phyloP scores from a whole-genome alignment of 2,329 filamentous ascomycete genomes.

The Elsinoe batatas region DNA sequence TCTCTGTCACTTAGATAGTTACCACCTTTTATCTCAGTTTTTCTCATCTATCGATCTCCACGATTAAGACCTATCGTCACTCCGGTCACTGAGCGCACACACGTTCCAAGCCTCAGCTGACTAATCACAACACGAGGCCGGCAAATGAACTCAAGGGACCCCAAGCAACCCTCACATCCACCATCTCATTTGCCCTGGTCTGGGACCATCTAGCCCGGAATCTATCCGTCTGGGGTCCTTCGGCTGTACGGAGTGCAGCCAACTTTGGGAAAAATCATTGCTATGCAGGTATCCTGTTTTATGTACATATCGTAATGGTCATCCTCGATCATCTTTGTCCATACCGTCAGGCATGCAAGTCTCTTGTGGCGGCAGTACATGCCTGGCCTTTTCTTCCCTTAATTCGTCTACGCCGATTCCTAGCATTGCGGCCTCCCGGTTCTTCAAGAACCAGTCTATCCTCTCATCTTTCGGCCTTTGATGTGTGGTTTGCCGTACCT shows the following conservation, averaged over 20 bases:
- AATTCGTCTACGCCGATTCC: constrained; percentile 32
- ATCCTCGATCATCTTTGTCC: not conserved
- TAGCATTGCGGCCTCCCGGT: constrained; percentile 52
- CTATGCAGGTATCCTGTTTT: not conserved
- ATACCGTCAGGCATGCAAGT: constrained; percentile 34
- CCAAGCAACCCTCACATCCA: not conserved
- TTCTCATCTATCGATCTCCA: no score
- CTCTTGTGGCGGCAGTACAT: constrained; percentile 37
- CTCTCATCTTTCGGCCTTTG: constrained; percentile 42
- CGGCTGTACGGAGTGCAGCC: not conserved
- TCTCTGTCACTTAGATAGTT: no score
- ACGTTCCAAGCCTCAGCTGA: no score
- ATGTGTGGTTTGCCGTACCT: constrained; percentile 42
- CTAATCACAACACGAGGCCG: no score
- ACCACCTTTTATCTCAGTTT: no score
- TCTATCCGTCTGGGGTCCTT: not conserved
- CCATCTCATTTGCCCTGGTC: not conserved
- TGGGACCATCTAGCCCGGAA: not conserved
- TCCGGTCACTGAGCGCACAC: no score
- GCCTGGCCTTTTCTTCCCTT: constrained; percentile 37
- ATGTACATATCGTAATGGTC: not conserved
- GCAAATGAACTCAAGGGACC: not conserved
- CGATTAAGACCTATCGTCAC: no score
- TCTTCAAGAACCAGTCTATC: constrained; percentile 66
- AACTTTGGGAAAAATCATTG: not conserved